These are phyloP conservation scores for Coriolopsis trogii DNA, from an alignment of 1,284 basidiomycete species.

Conservation along the genomic window DNA sequence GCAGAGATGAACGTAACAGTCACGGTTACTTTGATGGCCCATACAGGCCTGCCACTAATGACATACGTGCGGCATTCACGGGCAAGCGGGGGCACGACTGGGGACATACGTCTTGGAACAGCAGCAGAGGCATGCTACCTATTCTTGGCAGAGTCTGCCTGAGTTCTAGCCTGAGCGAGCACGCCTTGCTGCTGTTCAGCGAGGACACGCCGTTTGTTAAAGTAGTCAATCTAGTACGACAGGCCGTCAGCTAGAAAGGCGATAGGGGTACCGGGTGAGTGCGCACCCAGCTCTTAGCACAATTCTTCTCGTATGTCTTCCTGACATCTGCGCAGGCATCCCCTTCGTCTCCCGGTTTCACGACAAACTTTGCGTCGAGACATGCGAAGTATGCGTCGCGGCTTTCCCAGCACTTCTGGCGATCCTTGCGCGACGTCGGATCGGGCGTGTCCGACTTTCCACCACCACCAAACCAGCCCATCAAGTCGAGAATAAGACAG, in stretches of 20 bases:
- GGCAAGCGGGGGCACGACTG: no score
- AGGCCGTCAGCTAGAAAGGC: background rate
- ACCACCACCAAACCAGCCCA: conserved; percentile 41
- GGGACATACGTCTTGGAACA: no score
- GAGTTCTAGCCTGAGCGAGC: conserved; percentile 56
- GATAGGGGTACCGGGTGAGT: background rate
- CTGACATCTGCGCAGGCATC: conserved; percentile 55
- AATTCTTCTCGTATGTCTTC: conserved; percentile 61
- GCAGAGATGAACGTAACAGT: no score
- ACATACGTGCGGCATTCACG: no score
- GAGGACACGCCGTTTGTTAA: conserved; percentile 78
- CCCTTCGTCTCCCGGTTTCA: conserved; percentile 72
- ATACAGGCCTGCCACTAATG: background rate
- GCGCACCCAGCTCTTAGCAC: conserved; percentile 84
- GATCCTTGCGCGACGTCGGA: conserved; percentile 54
- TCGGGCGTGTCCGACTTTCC: conserved; percentile 41
- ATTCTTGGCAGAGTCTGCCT: conserved; percentile 47
- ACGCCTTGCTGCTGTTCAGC: conserved; percentile 73
- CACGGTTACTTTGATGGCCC: no score
- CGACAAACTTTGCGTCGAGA: conserved; percentile 62
- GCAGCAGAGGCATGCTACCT: no score
- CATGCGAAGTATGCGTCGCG: conserved; percentile 80
- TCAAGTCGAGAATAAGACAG: conserved; percentile 10
- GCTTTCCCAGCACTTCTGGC: conserved; percentile 75
- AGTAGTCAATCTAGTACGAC: conserved; percentile 71